These are phyloP conservation scores for Naganishia vaughanmartiniae DNA, from an alignment of 768 basidiomycete genomes.

Conservation along the genomic window DNA sequence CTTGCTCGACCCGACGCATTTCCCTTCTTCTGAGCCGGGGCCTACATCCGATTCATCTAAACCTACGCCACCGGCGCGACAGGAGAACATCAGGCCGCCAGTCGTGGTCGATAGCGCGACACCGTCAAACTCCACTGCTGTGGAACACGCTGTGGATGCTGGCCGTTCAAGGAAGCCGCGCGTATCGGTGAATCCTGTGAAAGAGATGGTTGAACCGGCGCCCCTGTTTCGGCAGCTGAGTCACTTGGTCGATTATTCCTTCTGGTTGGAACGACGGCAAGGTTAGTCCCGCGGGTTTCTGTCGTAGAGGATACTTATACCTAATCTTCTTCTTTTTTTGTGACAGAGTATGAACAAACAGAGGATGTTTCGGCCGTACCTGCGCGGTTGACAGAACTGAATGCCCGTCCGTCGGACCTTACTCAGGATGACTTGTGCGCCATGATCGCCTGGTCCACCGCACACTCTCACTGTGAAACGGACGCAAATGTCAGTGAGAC, in stretches of 20 bases:
- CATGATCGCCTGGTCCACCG: slow-evolving; percentile 6
- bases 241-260: slow-evolving; percentile 9
- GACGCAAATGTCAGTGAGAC: neutral
- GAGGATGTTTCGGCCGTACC: neutral
- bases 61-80: neutral
- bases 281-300: neutral
- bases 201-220: neutral
- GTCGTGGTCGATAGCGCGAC: neutral
- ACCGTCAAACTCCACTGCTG: neutral
- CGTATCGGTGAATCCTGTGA: neutral
- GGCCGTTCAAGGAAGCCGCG: neutral
- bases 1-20: neutral
- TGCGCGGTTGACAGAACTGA: neutral
- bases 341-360: neutral
- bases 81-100: neutral
- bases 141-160: neutral
- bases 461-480: neutral
- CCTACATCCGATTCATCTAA: neutral
- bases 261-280: slow-evolving; percentile 24
- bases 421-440: neutral
- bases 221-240: neutral
- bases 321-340: too few species aligned
- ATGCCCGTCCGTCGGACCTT: neutral
- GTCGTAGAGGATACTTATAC: neutral
- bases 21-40: neutral